Base-by-base conservation (phyloP, 176 grass and related monocot species). In the Oryza meyeriana region DNA sequence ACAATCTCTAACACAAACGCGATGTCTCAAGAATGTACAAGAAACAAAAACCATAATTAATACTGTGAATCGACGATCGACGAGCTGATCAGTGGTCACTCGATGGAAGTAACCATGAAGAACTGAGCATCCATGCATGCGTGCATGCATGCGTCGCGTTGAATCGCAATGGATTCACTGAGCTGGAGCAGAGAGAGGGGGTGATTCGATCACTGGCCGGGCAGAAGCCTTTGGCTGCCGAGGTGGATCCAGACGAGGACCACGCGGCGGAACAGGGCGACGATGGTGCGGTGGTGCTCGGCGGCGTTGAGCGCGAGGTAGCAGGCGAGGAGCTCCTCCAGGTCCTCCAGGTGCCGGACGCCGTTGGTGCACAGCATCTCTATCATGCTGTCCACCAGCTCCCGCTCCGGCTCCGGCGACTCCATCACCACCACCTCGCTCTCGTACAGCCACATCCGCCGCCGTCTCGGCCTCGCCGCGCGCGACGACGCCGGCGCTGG, bases 271-370 rank as follows among this genome's bases (percentile, higher is more conserved):
- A 94, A 94, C 1, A 84, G 83, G 65, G 79, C 65, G 76, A 91
- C 32, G 76, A 94, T 84, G 67, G 89, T 75, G 41, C 65, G 76
- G 75, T 94, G 95, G 85, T 97, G 91, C 89, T 92, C 90, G 83
- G 81, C 78, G 27, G 92, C 89, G 89, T 97, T 97, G 80, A 97
- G 86, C 22, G 92, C 85, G 25, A 97, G 83, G 90, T 94, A 97
- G 86, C 92, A 97, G 2, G 92, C 88, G 8, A 97, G 84, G 24
- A 97, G 86, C 81, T 97, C 92, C 90, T 97, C 88, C 48, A 94
- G 83, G 64, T 94, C 95, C 78, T 87, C 87, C 3, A 80, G 6
- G 69, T 39, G 59, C n/a, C 71, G 59, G 26, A 97, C 81, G 38
- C 59, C 70, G 68, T 94, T 97, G 81, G 87, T 90, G 12, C 65